Base-by-base conservation (phyloP, 228 moss, liverwort and hornwort genomes). In the Sphagnum fallax region DNA sequence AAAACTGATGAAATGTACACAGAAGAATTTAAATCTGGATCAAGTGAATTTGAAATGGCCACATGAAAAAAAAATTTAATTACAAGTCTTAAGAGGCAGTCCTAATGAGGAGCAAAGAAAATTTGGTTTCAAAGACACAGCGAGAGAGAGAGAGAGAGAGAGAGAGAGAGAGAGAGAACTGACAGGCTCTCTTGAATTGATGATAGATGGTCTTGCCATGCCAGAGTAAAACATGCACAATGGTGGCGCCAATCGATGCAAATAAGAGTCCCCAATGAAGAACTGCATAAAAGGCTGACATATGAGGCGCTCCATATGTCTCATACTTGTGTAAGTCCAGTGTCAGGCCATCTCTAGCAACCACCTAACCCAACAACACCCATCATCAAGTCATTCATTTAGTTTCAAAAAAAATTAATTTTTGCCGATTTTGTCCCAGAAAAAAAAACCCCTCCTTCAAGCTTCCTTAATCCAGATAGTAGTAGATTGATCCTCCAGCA, bases 251-350 rank as follows among this genome's bases (percentile, higher is more conserved):
- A 49, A 89, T 68, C n/a, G 86, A 81, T 32, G 92, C 76, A 63
- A 92, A 92, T 15, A 83, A 69, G 9, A 92, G 72, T 58, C 92
- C 92, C 88, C 86, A 88, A 52, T 88, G 85, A 47, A 86, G 73
- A 16, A 88, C 75, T 50, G 84, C 89, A 71, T 80, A 92, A 52
- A 85, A 76, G 53, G 87, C 77, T 49, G 92, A 75, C 74, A 92
- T 66, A 10, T 85, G 87, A 60, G 89, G 92, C 6, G 89, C 79
- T 10, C 92, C 92, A 65, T 85, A 86, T 0, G 70, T 57, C 16
- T 81, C 59, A 67, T 83, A 92, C 76, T 86, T 92, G 49, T 69
- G 70, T 52, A 66, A 5, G 72, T 92, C 89, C 2, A 92, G 72
- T 11, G 73, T 76, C 50, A 89, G 71, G 48, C 89, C 87, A 71